phyloP scores from a whole-genome alignment of 148 eudicot genomes.

The Nyssa sinensis region DNA sequence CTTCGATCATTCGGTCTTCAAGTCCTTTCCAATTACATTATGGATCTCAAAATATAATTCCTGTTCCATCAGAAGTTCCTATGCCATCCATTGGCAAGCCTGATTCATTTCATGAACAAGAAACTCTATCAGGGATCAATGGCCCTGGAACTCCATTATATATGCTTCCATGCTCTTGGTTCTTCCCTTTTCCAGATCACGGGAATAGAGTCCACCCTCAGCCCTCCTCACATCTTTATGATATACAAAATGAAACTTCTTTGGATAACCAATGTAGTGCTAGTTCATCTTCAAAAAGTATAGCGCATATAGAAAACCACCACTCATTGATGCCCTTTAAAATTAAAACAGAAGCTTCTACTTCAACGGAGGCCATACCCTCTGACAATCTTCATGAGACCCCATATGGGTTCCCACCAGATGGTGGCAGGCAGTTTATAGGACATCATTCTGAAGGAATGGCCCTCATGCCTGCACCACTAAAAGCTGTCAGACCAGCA shows the following conservation, averaged over 20 bases:
- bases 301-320: conserved; percentile 1
- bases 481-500: background rate
- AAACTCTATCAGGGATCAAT: conserved; percentile 12
- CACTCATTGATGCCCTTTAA: background rate
- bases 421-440: background rate
- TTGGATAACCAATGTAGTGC: conserved; percentile 17
- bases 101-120: conserved; percentile 22
- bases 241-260: conserved; percentile 18
- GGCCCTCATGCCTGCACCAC: background rate
- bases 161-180: conserved; percentile 53
- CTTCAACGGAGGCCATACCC: background rate
- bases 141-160: conserved; percentile 40
- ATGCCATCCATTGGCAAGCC: conserved; percentile 15
- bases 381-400: background rate
- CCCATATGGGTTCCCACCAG: background rate
- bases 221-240: conserved; percentile 20
- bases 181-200: conserved; percentile 39
- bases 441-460: background rate
- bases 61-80: conserved; percentile 19
- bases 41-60: conserved; percentile 19
- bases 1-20: conserved; percentile 31
- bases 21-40: conserved; percentile 23
- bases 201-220: conserved; percentile 13
- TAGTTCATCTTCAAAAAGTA: conserved; percentile 22
- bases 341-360: conserved; percentile 22